Evolutionary conservation across 257 asterid genomes (phyloP), one percentile per base, ranked within the genome.

Genomic region (Thymus quinquecostatus): DNA sequence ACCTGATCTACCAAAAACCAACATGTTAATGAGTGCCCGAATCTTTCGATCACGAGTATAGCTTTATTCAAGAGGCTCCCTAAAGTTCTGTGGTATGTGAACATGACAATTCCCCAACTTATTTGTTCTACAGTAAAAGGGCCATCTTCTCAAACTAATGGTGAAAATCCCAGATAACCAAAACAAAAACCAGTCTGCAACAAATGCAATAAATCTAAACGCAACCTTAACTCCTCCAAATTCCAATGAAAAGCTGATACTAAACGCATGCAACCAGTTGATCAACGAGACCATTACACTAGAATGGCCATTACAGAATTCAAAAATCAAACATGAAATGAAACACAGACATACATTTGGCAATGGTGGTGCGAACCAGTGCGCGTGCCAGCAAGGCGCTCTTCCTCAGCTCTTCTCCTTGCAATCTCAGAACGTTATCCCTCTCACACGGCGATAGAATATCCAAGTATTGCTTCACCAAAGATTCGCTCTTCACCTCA

Each of bases 331-430:
- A 58, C 43, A 32, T 11, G 44, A 9, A 48, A 60, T 58, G 13
- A n/a, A 51, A 1, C 1, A 45, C 8, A 38, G 45, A 60, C 94
- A 73, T 86, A 89, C 98, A 93, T 89, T 89, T 88, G 76, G 98
- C 88, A 72, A 91, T 84, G 3, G 96, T 90, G 9, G 98, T 86
- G 47, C 97, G 90, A 72, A 87, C 89, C 75, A 93, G 77, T 53
- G 84, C 84, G 4, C 97, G 96, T 28, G 98, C 89, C 14, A 92
- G 71, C 78, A 92, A 50, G 8, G 96, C 92, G 21, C 84, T 80
- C 81, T 87, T 92, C 82, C 88, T 87, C 56, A 76, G 71, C 70
- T 87, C 96, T 30, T 86, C 89, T 28, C 84, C 85, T 2, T 57
- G 82, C 75, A 91, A 75, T 64, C 65, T 76, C 68, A 80, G 40